phyloP scores from a whole-genome alignment of 305 asterid genomes.

The Fraxinus sp. region DNA sequence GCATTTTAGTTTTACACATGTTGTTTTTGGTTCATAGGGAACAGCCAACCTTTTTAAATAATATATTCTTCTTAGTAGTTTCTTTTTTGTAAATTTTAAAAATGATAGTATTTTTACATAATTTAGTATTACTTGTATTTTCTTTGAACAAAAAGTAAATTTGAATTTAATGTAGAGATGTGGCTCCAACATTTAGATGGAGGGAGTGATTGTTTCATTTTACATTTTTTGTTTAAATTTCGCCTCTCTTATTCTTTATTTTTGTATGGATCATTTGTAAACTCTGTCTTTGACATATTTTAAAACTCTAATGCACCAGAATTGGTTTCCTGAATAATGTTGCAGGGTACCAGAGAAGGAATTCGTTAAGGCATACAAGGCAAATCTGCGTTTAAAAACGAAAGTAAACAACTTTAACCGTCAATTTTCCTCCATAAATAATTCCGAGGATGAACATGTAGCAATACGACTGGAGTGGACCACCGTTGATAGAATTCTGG shows the following conservation, averaged over 20 bases:
- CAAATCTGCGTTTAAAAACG: conserved; percentile 81
- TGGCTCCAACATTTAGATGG: conserved; percentile 3
- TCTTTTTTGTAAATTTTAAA: not conserved
- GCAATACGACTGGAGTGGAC: conserved; percentile 98
- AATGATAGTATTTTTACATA: not conserved
- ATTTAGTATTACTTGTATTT: conserved; percentile 9
- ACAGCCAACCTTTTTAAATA: conserved; percentile 22
- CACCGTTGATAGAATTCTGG: conserved; percentile 81
- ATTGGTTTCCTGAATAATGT: conserved; percentile 25
- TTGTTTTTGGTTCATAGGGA: conserved; percentile 19
- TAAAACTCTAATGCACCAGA: not conserved
- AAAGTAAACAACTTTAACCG: conserved; percentile 80
- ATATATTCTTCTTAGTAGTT: conserved; percentile 11
- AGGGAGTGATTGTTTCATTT: conserved; percentile 10
- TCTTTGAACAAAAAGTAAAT: conserved; percentile 20
- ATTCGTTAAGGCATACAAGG: conserved; percentile 79
- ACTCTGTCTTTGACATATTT: not conserved
- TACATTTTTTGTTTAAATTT: conserved; percentile 11
- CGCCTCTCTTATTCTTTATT: conserved; percentile 19
- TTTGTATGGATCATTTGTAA: conserved; percentile 17
- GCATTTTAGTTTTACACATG: conserved; percentile 7
- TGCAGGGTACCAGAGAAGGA: conserved; percentile 94
- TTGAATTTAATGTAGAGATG: conserved; percentile 21
- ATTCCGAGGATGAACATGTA: conserved; percentile 69
- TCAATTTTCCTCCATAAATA: conserved; percentile 67